These are phyloP conservation scores for Lecanicillium sp. DNA, from an alignment of 2,329 filamentous ascomycete species.

Conservation along the genomic window DNA sequence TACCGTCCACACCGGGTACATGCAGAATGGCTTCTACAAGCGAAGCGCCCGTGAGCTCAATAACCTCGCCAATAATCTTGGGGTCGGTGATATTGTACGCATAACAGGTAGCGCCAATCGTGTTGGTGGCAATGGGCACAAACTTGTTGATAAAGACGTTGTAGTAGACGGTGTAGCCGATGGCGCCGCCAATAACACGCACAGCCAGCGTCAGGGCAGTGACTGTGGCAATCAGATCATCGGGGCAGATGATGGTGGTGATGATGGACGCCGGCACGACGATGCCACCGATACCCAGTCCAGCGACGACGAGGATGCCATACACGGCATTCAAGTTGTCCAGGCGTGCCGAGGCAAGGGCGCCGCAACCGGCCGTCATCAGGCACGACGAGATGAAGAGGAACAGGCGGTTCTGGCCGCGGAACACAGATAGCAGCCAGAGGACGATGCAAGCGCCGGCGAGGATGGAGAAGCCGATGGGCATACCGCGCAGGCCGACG, in stretches of 20 bases:
- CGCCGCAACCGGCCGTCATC: slow-evolving; percentile 57
- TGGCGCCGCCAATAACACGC: slow-evolving; percentile 58
- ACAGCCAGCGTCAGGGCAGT: slow-evolving; percentile 62
- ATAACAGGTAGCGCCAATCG: slow-evolving; percentile 17
- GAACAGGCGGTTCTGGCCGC: slow-evolving; percentile 52
- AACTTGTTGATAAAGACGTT: slow-evolving; percentile 45
- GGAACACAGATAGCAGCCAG: slow-evolving; percentile 46
- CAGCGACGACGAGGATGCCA: slow-evolving; percentile 1
- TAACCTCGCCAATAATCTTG: slow-evolving; percentile 38
- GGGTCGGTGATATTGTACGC: slow-evolving; percentile 38
- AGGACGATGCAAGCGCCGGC: slow-evolving; percentile 52
- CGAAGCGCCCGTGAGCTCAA: slow-evolving; percentile 44
- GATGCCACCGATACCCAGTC: slow-evolving; percentile 2
- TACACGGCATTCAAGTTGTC: slow-evolving; percentile 36
- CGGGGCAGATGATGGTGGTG: slow-evolving; percentile 61
- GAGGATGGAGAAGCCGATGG: slow-evolving; percentile 57
- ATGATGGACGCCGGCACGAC: slow-evolving; percentile 42
- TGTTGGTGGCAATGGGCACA: slow-evolving; percentile 18
- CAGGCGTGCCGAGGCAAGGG: slow-evolving; percentile 38
- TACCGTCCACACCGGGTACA: slow-evolving; percentile 44
- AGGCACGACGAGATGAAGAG: slow-evolving; percentile 23
- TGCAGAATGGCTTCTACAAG: slow-evolving; percentile 38
- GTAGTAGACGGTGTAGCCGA: slow-evolving; percentile 53
- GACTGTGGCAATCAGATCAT: slow-evolving; percentile 63
- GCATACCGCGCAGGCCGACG: slow-evolving; percentile 58